These are phyloP conservation scores for Akanthomyces dipterigenus DNA, from an alignment of 2,329 filamentous ascomycete species.

Conservation along the genomic window DNA sequence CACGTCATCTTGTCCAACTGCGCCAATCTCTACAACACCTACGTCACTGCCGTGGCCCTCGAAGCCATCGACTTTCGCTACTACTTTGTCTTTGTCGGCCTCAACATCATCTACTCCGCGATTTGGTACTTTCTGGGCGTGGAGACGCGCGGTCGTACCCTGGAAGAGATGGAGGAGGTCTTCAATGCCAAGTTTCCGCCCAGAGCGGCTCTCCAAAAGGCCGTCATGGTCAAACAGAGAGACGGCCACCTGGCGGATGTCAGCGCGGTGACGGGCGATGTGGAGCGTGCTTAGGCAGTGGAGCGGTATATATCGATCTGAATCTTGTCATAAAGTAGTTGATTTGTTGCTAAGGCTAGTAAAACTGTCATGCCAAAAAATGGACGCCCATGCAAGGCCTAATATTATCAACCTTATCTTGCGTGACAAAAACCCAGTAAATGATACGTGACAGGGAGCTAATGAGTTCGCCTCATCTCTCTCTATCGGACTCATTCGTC, in stretches of 20 bases:
- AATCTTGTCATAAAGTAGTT: background rate
- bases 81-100: constrained; percentile 26
- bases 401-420: no score
- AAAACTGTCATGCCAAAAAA: no score
- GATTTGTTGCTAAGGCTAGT: background rate
- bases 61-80: constrained; percentile 25
- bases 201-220: constrained; percentile 29
- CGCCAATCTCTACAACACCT: constrained; percentile 27
- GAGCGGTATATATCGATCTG: background rate
- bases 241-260: constrained; percentile 17
- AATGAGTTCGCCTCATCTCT: no score
- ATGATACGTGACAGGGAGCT: no score
- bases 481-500: no score
- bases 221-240: constrained; percentile 20
- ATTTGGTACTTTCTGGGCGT: constrained; percentile 25
- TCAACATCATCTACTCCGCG: constrained; percentile 23
- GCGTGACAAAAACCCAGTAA: no score
- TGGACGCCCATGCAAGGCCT: no score
- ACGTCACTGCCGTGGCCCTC: constrained; percentile 24
- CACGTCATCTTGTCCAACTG: constrained; percentile 23
- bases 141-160: constrained; percentile 26
- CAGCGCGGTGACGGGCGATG: constrained; percentile 3
- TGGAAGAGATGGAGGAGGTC: constrained; percentile 40
- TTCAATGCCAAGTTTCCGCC: constrained; percentile 30
- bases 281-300: background rate